These are phyloP conservation scores for Pythium scleroteichum DNA, from an alignment of 352 stramenopile genomes.

Conservation along the genomic window DNA sequence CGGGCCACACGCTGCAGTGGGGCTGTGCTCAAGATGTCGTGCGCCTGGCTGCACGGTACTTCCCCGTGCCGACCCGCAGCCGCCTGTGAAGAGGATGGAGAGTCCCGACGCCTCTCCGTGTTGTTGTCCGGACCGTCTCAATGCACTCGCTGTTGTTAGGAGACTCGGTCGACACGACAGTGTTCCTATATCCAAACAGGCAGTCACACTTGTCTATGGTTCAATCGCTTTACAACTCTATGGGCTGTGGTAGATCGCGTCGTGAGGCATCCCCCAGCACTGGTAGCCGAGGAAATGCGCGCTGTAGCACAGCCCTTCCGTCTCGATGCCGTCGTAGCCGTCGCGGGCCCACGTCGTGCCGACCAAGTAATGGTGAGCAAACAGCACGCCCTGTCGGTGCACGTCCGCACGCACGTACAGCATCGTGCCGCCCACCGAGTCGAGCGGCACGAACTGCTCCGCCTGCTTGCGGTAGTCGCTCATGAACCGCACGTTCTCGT, in stretches of 20 bases:
- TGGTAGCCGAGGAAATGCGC: slow-evolving; percentile 45
- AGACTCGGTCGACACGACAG: too few relatives aligned
- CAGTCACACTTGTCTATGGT: too few relatives aligned
- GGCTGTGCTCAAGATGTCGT: slow-evolving; percentile 62
- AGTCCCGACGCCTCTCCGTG: too few relatives aligned
- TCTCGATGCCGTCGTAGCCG: slow-evolving; percentile 57
- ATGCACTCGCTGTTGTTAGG: too few relatives aligned
- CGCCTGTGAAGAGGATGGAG: slow-evolving; percentile 5
- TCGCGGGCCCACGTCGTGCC: slow-evolving; percentile 36
- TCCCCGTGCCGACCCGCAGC: slow-evolving; percentile 1
- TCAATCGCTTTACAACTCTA: too few relatives aligned
- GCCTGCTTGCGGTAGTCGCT: slow-evolving; percentile 9
- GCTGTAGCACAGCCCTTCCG: slow-evolving; percentile 49
- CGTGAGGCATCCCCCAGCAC: slow-evolving; percentile 52
- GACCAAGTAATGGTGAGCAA: slow-evolving; percentile 49
- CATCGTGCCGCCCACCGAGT: slow-evolving; percentile 56
- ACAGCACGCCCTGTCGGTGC: slow-evolving; percentile 48
- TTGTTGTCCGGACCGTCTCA: too few relatives aligned
- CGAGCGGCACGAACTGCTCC: slow-evolving; percentile 30
- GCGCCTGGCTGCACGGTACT: slow-evolving; percentile 30
- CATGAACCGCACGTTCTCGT: too few relatives aligned
- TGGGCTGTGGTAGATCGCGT: slow-evolving; percentile 15
- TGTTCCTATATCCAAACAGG: too few relatives aligned
- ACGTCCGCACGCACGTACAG: slow-evolving; percentile 48
- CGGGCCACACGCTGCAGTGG: slow-evolving; percentile 72